Base-by-base conservation (phyloP, 1,284 basidiomycete species). In the Leccinum solheimii region DNA sequence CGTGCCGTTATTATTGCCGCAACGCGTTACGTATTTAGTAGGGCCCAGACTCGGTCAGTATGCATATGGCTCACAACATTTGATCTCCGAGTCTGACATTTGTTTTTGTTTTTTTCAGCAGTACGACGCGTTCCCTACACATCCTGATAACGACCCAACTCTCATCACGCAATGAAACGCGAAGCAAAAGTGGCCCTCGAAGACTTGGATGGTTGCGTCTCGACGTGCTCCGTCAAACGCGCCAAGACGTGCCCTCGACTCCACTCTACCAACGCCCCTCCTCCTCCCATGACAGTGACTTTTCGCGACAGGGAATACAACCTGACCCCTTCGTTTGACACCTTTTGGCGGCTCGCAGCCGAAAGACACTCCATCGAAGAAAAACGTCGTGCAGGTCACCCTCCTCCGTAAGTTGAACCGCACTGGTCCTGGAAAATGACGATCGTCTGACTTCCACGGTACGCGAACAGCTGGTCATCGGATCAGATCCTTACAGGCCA, bases 301-400 rank as follows among this genome's bases (percentile, higher is more conserved):
- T 66, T 85, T 38, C 70, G 68, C 30, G 77, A 78, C 5, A 67
- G 60, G 4, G 69, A 68, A 36, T 76, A 84, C 26, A 66, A 68
- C 34, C 79, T 82, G 1, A 83, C 84, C 0, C 72, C 79, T n/a
- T 80, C 78, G 10, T 86, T 87, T 60, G 82, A 88, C 68, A 83
- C 83, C 0, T 82, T 88, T 67, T 88, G 84, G 83, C 66, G 75
- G 30, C 81, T 82, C 67, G 79, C 82, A 14, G 79, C 82, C 9
- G 86, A 86, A 65, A 75, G 86, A 59, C 81, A 86, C 55, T 75
- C 78, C 16, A 82, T 87, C 38, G 81, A 86, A 69, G 80, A 84
- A 64, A 79, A 74, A 61, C 79, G 86, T 55, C 78, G 81, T 54
- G 74, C 76, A 51, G 83, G 83, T 34, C 56, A 74, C 55, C 76